These are phyloP conservation scores for Onygenales sp. DNA, from an alignment of 2,329 filamentous ascomycete species.

Conservation along the genomic window DNA sequence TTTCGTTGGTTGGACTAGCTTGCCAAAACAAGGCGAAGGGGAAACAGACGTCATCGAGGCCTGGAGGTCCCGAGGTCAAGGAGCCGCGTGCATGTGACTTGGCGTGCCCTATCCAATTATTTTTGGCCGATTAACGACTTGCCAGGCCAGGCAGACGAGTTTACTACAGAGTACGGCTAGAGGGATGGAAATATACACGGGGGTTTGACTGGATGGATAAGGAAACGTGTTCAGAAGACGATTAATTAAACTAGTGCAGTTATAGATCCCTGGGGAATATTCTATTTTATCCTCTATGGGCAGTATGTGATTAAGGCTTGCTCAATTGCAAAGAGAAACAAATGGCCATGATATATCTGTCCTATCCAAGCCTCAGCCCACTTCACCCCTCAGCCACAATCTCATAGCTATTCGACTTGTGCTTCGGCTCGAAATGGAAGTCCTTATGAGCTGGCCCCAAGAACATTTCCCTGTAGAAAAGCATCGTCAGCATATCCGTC, in stretches of 20 bases:
- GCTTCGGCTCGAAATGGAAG: constrained; percentile 94
- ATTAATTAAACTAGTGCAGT: no score
- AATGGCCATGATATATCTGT: not conserved
- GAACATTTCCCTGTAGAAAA: constrained; percentile 78
- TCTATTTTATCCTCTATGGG: not conserved
- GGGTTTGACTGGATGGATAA: not conserved
- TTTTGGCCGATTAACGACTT: not conserved
- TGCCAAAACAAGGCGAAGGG: constrained; percentile 2
- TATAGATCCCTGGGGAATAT: not conserved
- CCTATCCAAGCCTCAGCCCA: no score
- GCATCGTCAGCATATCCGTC: not conserved
- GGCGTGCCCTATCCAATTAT: constrained; percentile 1
- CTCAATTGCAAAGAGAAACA: not conserved
- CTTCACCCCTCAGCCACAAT: constrained; percentile 50
- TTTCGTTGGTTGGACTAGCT: not conserved
- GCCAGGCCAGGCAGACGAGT: constrained; percentile 1
- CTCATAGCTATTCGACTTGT: constrained; percentile 89
- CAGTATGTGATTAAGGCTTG: not conserved
- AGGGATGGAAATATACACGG: not conserved
- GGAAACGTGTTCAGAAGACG: not conserved
- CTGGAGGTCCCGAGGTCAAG: not conserved
- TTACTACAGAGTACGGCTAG: not conserved
- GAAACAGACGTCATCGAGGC: constrained; percentile 6
- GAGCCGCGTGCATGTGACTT: constrained; percentile 2
- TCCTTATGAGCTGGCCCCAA: constrained; percentile 79